Base-by-base conservation (phyloP, 495 filamentous ascomycete species). In the Penicillium fimorum region DNA sequence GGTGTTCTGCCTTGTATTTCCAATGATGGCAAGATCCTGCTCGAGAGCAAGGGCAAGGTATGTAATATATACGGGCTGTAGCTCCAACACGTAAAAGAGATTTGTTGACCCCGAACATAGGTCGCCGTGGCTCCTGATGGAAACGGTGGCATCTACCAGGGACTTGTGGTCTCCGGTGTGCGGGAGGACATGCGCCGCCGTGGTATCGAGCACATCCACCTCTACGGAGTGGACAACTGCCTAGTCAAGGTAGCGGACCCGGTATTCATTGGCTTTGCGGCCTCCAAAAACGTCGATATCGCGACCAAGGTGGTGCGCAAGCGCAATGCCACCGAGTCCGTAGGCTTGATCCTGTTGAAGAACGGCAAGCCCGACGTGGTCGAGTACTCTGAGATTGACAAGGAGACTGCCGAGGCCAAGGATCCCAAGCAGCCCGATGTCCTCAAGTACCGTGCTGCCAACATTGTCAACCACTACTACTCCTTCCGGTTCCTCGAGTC, bases 401-500 rank as follows among this genome's bases (percentile, higher is more conserved):
- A 85, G 56, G 85, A 82, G 46, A 91, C 88, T 3, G 87, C 93
- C 35, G 92, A 96, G 68, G 92, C 92, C 60, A 84, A 87, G 69
- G 94, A 99, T 69, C 79, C 88, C 51, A 88, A 90, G 70, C 86
- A 97, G 65, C 79, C 82, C 2, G 84, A 84, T 43, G 78, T 97
- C 50, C 83, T 99, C 67, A 96, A 91, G 76, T 97, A 96, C 86
- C 87, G 94, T 42, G 93, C 94, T 48, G 94, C 92, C 60, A 99
- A 99, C 76, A 99, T 99, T 57, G 94, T 99, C 75, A 99, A 99
- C 81, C 94, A 99, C 80, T 99, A 97, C 82, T 99, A 99, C 79
- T 92, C 88, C 33, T 95, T 91, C 81, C 78, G 83, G 54, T 99
- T 97, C 79, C 81, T 99, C 47, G 88, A 96, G 69, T 86, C 82